Conservation (phyloP, 306 rosid species). For the Corylus avellana region DNA sequence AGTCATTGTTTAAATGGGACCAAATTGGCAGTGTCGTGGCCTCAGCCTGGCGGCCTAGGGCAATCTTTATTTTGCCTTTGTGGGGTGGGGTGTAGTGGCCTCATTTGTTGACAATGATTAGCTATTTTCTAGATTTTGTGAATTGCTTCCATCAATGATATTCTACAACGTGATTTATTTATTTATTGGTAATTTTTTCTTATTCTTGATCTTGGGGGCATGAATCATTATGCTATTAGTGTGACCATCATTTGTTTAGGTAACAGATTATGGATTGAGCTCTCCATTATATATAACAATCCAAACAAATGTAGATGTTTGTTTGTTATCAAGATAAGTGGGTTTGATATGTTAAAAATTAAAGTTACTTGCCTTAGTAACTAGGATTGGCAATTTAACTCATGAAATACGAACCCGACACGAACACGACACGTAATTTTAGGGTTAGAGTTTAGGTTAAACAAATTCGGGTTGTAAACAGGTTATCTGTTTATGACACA, state of each 20-base stretch:
- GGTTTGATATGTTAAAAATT: too few species aligned
- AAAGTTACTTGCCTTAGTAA: too few species aligned
- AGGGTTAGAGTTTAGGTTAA: too few species aligned
- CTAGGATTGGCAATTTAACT: too few species aligned
- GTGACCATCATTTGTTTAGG: conserved; percentile 3
- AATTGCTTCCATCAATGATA: background rate
- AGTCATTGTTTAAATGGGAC: conserved; percentile 31
- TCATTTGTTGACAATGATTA: conserved; percentile 21
- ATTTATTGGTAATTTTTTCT: background rate
- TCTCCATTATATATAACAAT: too few species aligned
- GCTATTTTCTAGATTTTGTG: background rate
- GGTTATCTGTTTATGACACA: too few species aligned
- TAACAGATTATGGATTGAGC: too few species aligned
- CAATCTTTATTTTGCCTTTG: background rate
- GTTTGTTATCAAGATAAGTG: too few species aligned
- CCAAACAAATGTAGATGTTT: too few species aligned
- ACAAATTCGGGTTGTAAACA: too few species aligned
- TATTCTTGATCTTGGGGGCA: conserved; percentile 8
- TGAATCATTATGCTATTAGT: conserved; percentile 19
- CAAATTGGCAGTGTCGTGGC: conserved; percentile 52
- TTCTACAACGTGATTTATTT: background rate
- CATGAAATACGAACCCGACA: too few species aligned
- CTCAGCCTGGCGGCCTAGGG: background rate
- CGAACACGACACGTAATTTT: too few species aligned
- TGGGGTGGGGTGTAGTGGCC: background rate